Evolutionary conservation across 164 flowering plant genomes (phyloP), one percentile per base, ranked within the genome.

Genomic region (Stephania cephalantha): DNA sequence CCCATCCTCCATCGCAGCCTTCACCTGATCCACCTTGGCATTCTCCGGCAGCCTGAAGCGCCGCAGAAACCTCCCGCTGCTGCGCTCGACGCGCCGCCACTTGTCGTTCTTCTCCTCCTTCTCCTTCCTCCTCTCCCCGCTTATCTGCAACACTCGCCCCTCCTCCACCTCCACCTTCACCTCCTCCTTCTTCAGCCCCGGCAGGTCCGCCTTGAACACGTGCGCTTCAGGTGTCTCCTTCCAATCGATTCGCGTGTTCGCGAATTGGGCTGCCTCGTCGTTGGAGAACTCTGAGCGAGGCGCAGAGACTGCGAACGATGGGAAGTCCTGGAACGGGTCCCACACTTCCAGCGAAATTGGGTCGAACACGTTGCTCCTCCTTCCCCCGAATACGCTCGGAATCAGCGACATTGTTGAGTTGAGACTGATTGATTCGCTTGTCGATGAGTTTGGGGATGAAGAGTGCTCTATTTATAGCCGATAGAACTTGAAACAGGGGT

Each of bases 141-240:
- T 79, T 3, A 84, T 84, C 81, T 81, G 74, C 11, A 84, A 76
- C 22, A 85, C 83, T 17, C 64, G 74, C 4, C 80, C 87, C 12
- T 85, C 85, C n/a, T 85, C 87, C 3, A 85, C 77, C 50, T 85
- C 83, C 67, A 85, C 87, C 76, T 81, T 81, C 74, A 83, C 83
- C 70, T 83, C 82, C 35, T 83, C 87, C 75, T 82, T 84, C 68
- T 74, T 84, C 13, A 84, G 15, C 20, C 86, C 87, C 11, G 87
- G 87, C 0, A 85, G 70, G 20, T 85, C 84, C 6, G 81, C 85
- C 46, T 79, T 85, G 84, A 83, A 83, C 17, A 85, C 71, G 52
- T 85, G 87, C 1, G 83, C 83, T 52, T 80, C 79, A 5, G 81
- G 81, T 30, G 86, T 85, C 61, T 85, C 86, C 72, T 80, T 83